Evolutionary conservation across 331 rosid species (phyloP).

Genomic region (Arachis monticola): DNA sequence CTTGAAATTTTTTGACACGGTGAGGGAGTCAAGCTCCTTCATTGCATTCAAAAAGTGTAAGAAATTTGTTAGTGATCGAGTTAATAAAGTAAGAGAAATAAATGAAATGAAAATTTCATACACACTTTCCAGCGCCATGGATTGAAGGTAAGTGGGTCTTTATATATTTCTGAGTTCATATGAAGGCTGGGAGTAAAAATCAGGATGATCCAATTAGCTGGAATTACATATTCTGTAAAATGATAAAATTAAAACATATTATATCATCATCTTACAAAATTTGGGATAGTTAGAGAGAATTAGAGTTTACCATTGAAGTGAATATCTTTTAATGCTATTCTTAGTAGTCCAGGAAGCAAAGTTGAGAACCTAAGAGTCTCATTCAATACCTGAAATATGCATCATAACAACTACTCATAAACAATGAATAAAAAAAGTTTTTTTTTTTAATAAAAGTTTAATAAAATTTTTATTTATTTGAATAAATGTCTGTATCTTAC

Average conservation of each 20-base stretch:
- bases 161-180: slow-evolving; percentile 5
- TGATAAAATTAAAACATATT: neutral
- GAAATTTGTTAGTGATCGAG: neutral
- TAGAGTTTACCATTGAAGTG: slow-evolving; percentile 35
- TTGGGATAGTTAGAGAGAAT: neutral
- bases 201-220: slow-evolving; percentile 9
- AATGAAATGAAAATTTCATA: neutral
- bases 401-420: neutral
- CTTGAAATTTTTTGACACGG: slow-evolving; percentile 51
- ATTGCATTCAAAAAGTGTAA: neutral
- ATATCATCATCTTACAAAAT: neutral
- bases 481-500: too few relatives aligned
- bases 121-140: slow-evolving; percentile 41
- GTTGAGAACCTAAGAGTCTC: slow-evolving; percentile 40
- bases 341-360: slow-evolving; percentile 28
- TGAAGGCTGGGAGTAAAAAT: neutral
- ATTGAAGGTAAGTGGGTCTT: slow-evolving; percentile 31
- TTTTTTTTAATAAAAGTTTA: neutral
- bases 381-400: slow-evolving; percentile 26
- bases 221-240: slow-evolving; percentile 3
- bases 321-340: slow-evolving; percentile 29
- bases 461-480: neutral
- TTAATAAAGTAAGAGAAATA: neutral
- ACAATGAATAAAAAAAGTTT: neutral
- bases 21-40: slow-evolving; percentile 36